Evolutionary conservation across 805 yeast species (phyloP).

Genomic region (Naumovozyma dairenensis): DNA sequence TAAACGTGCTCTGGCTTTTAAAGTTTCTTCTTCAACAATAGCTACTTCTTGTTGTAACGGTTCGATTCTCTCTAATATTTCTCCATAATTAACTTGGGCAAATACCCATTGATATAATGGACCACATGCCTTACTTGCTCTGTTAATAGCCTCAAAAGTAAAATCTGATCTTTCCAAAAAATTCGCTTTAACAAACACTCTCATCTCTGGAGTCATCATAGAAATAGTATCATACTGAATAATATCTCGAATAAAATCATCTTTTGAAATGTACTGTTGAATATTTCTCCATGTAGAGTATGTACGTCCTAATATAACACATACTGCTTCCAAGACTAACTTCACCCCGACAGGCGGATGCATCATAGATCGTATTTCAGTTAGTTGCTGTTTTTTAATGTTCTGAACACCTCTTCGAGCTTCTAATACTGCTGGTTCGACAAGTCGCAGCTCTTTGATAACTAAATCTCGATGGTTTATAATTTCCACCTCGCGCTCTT

Average conservation of each 20-base stretch:
- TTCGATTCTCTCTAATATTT: constrained; percentile 57
- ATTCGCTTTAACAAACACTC: constrained; percentile 44
- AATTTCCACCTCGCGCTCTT: constrained; percentile 55
- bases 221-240: constrained; percentile 59
- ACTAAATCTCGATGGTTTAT: constrained; percentile 45
- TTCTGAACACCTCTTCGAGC: constrained; percentile 87
- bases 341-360: constrained; percentile 88
- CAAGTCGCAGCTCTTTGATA: constrained; percentile 53
- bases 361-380: constrained; percentile 79
- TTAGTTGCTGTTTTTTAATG: constrained; percentile 83
- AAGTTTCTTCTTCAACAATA: constrained; percentile 48
- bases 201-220: constrained; percentile 44
- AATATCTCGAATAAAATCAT: constrained; percentile 78
- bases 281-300: constrained; percentile 73
- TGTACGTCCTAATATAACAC: constrained; percentile 65
- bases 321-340: constrained; percentile 78
- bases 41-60: constrained; percentile 65
- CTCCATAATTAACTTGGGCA: constrained; percentile 76
- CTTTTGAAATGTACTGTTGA: constrained; percentile 66
- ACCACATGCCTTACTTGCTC: constrained; percentile 95
- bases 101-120: constrained; percentile 82
- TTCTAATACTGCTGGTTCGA: constrained; percentile 75
- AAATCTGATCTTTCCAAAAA: constrained; percentile 58
- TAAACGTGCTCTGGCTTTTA: constrained; percentile 55
- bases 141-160: constrained; percentile 60